Base-by-base conservation (phyloP, 441 rosid species). In the Biscutella laevigata region DNA sequence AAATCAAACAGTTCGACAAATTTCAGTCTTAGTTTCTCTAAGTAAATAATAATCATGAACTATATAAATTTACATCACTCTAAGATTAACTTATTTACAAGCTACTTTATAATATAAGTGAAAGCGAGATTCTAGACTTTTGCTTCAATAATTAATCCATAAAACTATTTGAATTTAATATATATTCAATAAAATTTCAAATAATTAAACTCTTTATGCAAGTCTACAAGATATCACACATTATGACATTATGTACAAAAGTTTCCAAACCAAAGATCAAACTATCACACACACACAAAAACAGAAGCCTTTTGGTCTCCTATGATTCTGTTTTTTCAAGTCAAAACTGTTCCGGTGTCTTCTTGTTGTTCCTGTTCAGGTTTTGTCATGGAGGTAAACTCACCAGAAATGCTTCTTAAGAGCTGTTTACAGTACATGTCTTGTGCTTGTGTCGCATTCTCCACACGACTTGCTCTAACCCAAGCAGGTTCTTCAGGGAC, bases 401-500 rank as follows among this genome's bases (percentile, higher is more conserved):
- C 66, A 53, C 62, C 66, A 53, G 62, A 67, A 0, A 90, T 70
- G 76, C 69, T 78, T 62, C 77, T 83, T 67, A 77, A 59, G 46
- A 91, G 83, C 77, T 70, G 87, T 64, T 73, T 85, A 41, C 90
- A 80, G 70, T 78, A 88, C 61, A 80, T 60, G 40, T 81, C 74
- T 34, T 83, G 95, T 5, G 83, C 98, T 59, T 85, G 86, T 4
- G 88, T 74, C 21, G 71, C 83, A 50, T 85, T 82, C 68, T 73
- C 80, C 61, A 73, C 77, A 28, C 91, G 72, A 40, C 71, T 82
- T 1, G 95, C 88, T 74, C 79, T 78, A 25, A 83, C 91, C 95
- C 98, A 91, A 36, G 88, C 96, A 14, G 95, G 96, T 71, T 91
- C 95, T 79, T 84, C 95, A 7, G 95, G 96, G 59, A 91, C 78